Percentiles rank a stretch among this genome's conserved stretches.
These are phyloP conservation scores for Hanseniaspora mollemarum DNA, from an alignment of 805 yeast species.

Conservation along the genomic window DNA sequence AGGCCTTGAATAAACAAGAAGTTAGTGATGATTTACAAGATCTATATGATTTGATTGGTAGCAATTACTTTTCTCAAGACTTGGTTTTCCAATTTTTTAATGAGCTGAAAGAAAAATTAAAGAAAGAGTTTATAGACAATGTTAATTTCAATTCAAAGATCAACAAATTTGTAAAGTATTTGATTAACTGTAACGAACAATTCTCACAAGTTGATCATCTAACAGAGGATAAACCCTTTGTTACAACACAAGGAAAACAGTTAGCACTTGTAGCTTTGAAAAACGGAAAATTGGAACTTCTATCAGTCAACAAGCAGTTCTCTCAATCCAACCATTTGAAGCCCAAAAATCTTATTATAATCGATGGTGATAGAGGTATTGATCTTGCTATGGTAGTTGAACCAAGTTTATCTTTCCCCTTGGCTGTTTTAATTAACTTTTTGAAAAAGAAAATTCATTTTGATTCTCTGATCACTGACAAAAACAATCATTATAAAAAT, in stretches of 20 bases:
- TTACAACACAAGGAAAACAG: constrained; percentile 11
- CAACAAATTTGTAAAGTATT: constrained; percentile 30
- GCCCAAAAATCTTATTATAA: constrained; percentile 56
- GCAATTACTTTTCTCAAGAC: constrained; percentile 45
- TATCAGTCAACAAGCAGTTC: constrained; percentile 55
- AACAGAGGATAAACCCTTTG: neutral
- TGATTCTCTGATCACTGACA: constrained; percentile 29
- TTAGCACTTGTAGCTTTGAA: constrained; percentile 43
- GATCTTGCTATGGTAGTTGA: constrained; percentile 64
- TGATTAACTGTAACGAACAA: constrained; percentile 38
- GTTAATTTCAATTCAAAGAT: constrained; percentile 19
- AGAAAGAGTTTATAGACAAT: constrained; percentile 17
- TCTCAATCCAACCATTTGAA: constrained; percentile 31
- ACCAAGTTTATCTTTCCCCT: constrained; percentile 48
- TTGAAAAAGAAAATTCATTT: constrained; percentile 60
- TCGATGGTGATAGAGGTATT: constrained; percentile 77
- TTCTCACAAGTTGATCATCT: constrained; percentile 26
- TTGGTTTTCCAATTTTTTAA: constrained; percentile 33
- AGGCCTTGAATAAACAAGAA: constrained; percentile 29
- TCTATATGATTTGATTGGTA: constrained; percentile 37
- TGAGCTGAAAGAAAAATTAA: constrained; percentile 26
- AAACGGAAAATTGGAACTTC: constrained; percentile 57
- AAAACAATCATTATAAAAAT: constrained; percentile 26
- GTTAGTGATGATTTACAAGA: constrained; percentile 43
- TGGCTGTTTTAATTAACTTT: constrained; percentile 63